Evolutionary conservation across 1,284 basidiomycete species (phyloP).

Genomic region (Thecaphora frezii): DNA sequence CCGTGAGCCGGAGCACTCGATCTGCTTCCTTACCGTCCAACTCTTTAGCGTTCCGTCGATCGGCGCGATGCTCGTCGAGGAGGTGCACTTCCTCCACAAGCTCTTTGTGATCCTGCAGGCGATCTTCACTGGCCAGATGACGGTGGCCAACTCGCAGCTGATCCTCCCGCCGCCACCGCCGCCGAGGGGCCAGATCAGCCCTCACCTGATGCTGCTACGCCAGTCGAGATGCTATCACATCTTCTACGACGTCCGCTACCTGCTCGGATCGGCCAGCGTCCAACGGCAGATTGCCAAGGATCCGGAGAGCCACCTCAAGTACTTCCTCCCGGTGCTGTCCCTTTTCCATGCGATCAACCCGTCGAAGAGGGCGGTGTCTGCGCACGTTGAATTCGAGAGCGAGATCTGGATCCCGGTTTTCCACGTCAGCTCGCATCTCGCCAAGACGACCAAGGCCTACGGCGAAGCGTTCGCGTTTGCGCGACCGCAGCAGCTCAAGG

Average conservation of each 20-base stretch:
- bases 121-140: constrained; percentile 43
- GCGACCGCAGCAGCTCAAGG: constrained; percentile 67
- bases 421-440: constrained; percentile 53
- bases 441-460: constrained; percentile 47
- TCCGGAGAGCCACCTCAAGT: constrained; percentile 17
- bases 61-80: constrained; percentile 45
- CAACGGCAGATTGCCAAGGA: constrained; percentile 43
- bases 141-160: constrained; percentile 19
- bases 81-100: constrained; percentile 37
- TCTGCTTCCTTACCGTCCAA: constrained; percentile 55
- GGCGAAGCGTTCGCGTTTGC: constrained; percentile 60
- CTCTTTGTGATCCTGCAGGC: constrained; percentile 49
- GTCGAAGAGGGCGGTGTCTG: constrained; percentile 42
- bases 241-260: constrained; percentile 55
- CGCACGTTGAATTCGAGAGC: constrained; percentile 57
- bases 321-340: constrained; percentile 47
- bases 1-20: constrained; percentile 57
- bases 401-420: constrained; percentile 57
- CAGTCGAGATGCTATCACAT: constrained; percentile 52
- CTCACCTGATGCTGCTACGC: constrained; percentile 39
- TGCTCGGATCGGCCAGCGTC: constrained; percentile 50
- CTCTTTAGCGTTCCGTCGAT: constrained; percentile 58
- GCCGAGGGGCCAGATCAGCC: constrained; percentile 33
- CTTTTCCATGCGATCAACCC: constrained; percentile 54
- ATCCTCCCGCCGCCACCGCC: constrained; percentile 38